Conservation (phyloP, 495 filamentous ascomycete species). For the Hypoxylon intermedium region DNA sequence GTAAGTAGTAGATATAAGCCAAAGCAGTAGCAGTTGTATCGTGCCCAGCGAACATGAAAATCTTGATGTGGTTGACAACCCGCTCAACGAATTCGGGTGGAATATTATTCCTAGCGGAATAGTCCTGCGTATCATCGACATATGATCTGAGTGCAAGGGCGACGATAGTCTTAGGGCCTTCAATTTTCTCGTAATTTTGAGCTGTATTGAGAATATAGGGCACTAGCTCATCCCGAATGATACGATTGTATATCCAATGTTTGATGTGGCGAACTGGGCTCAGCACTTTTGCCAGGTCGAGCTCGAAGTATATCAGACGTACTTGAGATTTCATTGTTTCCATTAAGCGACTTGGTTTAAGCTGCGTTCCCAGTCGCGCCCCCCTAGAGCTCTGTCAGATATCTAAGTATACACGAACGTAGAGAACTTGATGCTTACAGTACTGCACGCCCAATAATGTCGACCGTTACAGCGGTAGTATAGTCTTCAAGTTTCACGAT, state of each 20-base stretch:
- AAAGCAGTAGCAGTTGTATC: slow-evolving; percentile 54
- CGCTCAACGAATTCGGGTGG: slow-evolving; percentile 33
- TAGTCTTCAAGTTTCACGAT: slow-evolving; percentile 46
- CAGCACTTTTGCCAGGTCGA: slow-evolving; percentile 14
- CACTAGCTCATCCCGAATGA: slow-evolving; percentile 21
- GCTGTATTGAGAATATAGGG: slow-evolving; percentile 27
- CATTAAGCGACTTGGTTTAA: slow-evolving; percentile 23
- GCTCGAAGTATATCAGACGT: slow-evolving; percentile 22
- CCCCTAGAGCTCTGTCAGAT: slow-evolving; percentile 12
- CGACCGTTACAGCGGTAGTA: slow-evolving; percentile 48
- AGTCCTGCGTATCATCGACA: slow-evolving; percentile 18
- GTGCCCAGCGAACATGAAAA: slow-evolving; percentile 56
- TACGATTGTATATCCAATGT: slow-evolving; percentile 27
- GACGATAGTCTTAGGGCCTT: slow-evolving; percentile 34
- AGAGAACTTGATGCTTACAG: slow-evolving; percentile 38
- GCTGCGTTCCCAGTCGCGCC: slow-evolving; percentile 29
- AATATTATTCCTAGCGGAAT: slow-evolving; percentile 11
- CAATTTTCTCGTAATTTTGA: slow-evolving; percentile 32
- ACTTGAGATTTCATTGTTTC: slow-evolving; percentile 32
- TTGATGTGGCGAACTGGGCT: slow-evolving; percentile 16
- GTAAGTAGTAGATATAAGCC: slow-evolving; percentile 48
- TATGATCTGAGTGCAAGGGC: slow-evolving; percentile 37
- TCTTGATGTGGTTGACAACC: slow-evolving; percentile 41
- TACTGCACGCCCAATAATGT: slow-evolving; percentile 53
- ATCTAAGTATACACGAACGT: neutral